These are phyloP conservation scores for Penicillium sp. DNA, from an alignment of 2,329 filamentous ascomycete genomes.

Conservation along the genomic window DNA sequence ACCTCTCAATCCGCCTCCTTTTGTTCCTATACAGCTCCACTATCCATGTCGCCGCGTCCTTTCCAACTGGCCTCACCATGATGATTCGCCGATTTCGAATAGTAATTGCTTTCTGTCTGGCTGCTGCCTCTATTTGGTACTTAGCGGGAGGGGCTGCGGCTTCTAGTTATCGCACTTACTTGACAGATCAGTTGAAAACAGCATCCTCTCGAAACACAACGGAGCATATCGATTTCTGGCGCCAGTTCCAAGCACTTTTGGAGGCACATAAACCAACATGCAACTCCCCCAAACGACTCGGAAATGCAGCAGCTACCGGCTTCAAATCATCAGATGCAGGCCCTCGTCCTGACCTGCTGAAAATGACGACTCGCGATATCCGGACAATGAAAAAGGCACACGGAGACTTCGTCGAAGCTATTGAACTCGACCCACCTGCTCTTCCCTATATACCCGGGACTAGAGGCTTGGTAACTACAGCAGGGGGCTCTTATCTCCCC, in stretches of 20 bases:
- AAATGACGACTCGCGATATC: constrained; percentile 27
- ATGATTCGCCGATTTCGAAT: constrained; percentile 3
- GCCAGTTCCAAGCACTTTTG: constrained; percentile 28
- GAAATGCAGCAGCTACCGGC: constrained; percentile 17
- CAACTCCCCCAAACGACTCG: constrained; percentile 19
- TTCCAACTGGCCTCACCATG: not conserved
- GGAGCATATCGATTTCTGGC: constrained; percentile 28
- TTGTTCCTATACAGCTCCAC: not conserved
- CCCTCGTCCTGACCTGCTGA: constrained; percentile 28
- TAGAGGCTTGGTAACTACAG: constrained; percentile 43
- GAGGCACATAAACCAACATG: constrained; percentile 24
- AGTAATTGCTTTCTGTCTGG: not conserved
- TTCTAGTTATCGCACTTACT: not conserved
- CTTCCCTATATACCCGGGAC: constrained; percentile 19
- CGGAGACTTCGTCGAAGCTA: constrained; percentile 25
- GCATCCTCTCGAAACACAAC: not conserved
- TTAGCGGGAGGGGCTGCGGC: not conserved
- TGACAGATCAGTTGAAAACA: not conserved
- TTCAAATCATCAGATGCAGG: constrained; percentile 25
- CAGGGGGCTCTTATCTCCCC: constrained; percentile 20
- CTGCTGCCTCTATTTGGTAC: constrained; percentile 3
- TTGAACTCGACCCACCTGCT: constrained; percentile 24
- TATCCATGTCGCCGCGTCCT: not conserved
- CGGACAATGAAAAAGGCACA: constrained; percentile 29
- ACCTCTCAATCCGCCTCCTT: not conserved